phyloP scores from a whole-genome alignment of 139 green algal genomes.

The Chlorella vulgaris region DNA sequence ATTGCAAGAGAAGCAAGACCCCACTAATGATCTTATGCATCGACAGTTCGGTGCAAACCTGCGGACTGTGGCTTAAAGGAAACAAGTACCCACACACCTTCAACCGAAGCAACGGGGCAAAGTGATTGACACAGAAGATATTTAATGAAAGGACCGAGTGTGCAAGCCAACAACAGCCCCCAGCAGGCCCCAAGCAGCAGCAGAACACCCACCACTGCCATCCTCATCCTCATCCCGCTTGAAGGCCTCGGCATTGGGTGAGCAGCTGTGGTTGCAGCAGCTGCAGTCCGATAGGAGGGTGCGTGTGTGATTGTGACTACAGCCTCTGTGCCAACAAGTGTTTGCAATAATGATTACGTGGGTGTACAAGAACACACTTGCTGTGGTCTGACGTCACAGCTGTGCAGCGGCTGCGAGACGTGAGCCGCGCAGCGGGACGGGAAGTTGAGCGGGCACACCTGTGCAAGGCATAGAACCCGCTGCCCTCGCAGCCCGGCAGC shows the following conservation, averaged over 20 bases:
- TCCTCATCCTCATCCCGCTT: conserved; percentile 48
- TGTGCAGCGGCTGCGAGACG: no score
- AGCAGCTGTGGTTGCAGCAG: conserved; percentile 93
- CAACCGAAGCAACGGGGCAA: neutral
- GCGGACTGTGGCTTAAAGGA: no score
- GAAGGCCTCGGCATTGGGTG: conserved; percentile 71
- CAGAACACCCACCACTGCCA: conserved; percentile 38
- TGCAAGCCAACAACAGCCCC: neutral
- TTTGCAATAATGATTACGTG: no score
- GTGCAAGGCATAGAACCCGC: conserved; percentile 86
- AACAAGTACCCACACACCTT: neutral
- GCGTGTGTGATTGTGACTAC: no score
- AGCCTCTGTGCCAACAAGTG: no score
- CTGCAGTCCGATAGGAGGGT: conserved; percentile 14
- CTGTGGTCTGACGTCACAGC: no score
- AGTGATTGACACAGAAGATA: neutral
- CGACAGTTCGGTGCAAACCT: no score
- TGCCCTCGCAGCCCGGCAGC: conserved; percentile 69
- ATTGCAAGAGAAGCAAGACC: no score
- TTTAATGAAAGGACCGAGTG: neutral
- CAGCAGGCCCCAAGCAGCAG: no score
- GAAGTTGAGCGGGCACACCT: conserved; percentile 1
- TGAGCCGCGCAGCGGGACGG: no score
- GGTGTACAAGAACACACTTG: no score
- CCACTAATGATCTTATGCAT: no score